Evolutionary conservation across 1,284 basidiomycete genomes (phyloP).

Genomic region (Sanguinoderma infundibulare): DNA sequence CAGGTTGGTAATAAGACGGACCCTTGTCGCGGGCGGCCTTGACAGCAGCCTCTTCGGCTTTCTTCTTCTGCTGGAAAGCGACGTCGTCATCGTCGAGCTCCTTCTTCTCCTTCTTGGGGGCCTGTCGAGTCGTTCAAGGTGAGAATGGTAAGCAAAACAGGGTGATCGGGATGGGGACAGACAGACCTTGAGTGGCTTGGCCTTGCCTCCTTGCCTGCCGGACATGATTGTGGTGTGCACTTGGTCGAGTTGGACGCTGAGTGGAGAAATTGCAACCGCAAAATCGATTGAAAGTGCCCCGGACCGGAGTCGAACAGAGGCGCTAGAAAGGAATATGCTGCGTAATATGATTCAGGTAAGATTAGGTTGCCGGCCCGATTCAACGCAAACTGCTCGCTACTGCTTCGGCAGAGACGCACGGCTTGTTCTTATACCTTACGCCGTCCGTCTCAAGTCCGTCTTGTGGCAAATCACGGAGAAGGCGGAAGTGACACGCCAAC

Average conservation of each 20-base stretch:
- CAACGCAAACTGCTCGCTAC: too few relatives aligned
- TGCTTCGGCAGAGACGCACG: too few relatives aligned
- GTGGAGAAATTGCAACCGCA: neutral
- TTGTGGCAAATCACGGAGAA: too few relatives aligned
- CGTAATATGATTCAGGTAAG: too few relatives aligned
- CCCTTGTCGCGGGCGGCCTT: conserved; percentile 75
- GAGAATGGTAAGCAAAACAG: neutral
- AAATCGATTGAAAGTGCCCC: neutral
- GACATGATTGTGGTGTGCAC: conserved; percentile 52
- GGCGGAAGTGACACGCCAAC: too few relatives aligned
- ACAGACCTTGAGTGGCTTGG: conserved; percentile 74
- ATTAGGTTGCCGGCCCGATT: too few relatives aligned
- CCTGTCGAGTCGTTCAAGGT: conserved; percentile 43
- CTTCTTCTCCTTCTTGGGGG: conserved; percentile 78
- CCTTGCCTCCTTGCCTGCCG: conserved; percentile 78
- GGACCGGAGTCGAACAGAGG: neutral
- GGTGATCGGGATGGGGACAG: neutral
- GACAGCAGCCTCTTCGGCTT: conserved; percentile 68
- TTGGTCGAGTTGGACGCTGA: conserved; percentile 5
- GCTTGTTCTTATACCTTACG: too few relatives aligned
- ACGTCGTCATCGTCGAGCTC: conserved; percentile 72
- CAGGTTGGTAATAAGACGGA: conserved; percentile 29
- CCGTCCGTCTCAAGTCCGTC: too few relatives aligned
- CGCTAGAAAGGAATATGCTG: too few relatives aligned
- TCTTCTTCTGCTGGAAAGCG: conserved; percentile 77